Percentiles rank a stretch among this genome's conserved stretches.
phyloP scores from a whole-genome alignment of 78 protist species.

The Emiliania huxleyi region DNA sequence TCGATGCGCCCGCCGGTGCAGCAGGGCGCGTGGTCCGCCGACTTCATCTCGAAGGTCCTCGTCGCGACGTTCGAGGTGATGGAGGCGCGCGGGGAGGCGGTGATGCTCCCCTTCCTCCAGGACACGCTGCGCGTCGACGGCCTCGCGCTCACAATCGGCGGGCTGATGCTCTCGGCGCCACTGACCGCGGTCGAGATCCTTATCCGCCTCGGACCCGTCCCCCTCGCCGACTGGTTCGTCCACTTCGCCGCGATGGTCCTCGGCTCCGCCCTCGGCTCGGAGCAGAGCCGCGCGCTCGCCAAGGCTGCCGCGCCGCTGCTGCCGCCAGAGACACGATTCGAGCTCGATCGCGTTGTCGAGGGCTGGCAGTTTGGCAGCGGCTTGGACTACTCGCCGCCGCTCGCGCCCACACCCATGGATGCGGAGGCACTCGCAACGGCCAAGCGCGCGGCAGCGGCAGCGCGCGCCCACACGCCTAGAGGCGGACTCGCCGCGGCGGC shows the following conservation, averaged over 20 bases:
- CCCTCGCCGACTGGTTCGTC: slow-evolving; percentile 1
- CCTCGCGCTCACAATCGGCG: background rate
- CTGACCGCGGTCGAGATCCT: background rate
- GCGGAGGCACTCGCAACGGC: background rate
- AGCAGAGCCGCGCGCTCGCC: background rate
- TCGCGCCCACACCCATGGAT: background rate
- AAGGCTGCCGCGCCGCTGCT: background rate
- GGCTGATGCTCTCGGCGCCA: background rate
- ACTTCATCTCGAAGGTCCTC: background rate
- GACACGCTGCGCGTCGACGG: background rate
- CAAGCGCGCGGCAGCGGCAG: background rate
- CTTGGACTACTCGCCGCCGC: background rate
- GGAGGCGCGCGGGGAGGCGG: background rate
- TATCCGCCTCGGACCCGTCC: background rate
- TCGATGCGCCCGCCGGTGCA: background rate
- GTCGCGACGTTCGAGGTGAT: background rate
- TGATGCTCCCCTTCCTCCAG: background rate
- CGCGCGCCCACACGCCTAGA: background rate
- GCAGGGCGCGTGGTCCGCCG: background rate
- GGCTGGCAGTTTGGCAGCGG: background rate
- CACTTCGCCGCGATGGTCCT: background rate
- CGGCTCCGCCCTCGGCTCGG: background rate
- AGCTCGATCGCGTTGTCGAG: background rate
- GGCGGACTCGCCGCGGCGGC: too few relatives aligned
- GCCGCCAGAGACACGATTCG: background rate